Conservation (phyloP, 176 grass and related monocot genomes). For the Pontederia crassipes region DNA sequence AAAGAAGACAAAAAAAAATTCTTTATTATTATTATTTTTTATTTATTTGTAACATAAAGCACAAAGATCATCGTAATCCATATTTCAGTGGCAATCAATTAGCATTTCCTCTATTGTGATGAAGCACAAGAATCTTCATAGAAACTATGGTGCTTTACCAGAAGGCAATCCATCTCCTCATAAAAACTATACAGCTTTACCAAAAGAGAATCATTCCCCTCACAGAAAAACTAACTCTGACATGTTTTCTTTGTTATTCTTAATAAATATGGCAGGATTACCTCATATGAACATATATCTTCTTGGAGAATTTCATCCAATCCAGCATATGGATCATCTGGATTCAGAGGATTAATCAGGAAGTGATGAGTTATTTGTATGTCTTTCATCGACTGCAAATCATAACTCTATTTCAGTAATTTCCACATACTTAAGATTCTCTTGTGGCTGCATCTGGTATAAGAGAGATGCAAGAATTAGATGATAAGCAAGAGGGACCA, state of each 20-base stretch:
- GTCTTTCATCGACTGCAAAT: conserved; percentile 17
- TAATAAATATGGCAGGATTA: conserved; percentile 32
- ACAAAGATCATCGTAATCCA: too few species aligned
- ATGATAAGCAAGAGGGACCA: background rate
- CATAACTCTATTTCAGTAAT: background rate
- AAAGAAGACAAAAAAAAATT: background rate
- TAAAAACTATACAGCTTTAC: too few species aligned
- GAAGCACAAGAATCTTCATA: too few species aligned
- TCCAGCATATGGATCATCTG: conserved; percentile 22
- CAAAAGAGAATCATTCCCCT: too few species aligned
- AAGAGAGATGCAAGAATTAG: background rate
- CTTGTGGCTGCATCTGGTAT: background rate
- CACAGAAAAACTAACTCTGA: too few species aligned
- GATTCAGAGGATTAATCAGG: conserved; percentile 24
- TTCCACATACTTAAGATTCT: background rate
- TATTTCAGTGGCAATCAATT: too few species aligned
- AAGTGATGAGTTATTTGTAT: conserved; percentile 19
- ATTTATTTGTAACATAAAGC: too few species aligned
- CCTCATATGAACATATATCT: conserved; percentile 19
- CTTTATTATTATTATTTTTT: too few species aligned
- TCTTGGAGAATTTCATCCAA: conserved; percentile 26
- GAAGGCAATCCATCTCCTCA: too few species aligned
- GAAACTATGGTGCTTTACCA: too few species aligned
- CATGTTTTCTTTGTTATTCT: background rate
- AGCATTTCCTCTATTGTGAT: too few species aligned